Evolutionary conservation across 75 land plant species (phyloP), one percentile per base, ranked within the genome.

Genomic region (Adiantum capillusveneris): DNA sequence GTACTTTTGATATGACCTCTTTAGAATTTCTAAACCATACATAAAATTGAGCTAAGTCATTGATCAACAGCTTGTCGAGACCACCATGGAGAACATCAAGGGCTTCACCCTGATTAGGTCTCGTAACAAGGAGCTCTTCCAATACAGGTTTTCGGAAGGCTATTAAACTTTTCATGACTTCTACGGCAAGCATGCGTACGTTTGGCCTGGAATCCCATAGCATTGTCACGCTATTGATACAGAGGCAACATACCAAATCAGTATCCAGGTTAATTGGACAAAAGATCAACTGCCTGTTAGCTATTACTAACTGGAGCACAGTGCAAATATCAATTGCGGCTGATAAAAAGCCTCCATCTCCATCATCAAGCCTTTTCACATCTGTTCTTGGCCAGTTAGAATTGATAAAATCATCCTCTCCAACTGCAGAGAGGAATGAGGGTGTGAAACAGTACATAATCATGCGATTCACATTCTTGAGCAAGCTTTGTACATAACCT

Each of bases 391-490:
- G 75, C 28, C 83, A 78, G 31, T 69, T 59, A 65, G 61, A 22
- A 30, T 71, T 71, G 34, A 83, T 68, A 49, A 82, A 64, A 58
- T 80, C 77, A 59, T 77, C 79, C 41, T 87, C 90, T 20, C 84
- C 86, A 27, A 87, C 80, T n/a, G 71, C 36, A n/a, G 29, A 53
- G 45, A 87, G 73, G 55, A 79, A 84, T 43, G 73, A 77, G 17
- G 83, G 84, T 44, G 75, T 74, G 65, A 95, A 87, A 64, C 92
- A 87, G 63, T 77, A 95, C 83, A 87, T 73, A 57, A 95, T 78
- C 80, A 87, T 81, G 3, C 99, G 92, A 53, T 90, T 95, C 31
- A 85, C 84, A 39, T 87, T 90, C 53, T 90, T 90, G 57, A 95
- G 61, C 43, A 90, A 56, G 1, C 86, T 60, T 74, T 80, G 88